Evolutionary conservation across 2,329 filamentous ascomycete species (phyloP), one percentile per base, ranked within the genome.

Genomic region (Geosmithia flava): DNA sequence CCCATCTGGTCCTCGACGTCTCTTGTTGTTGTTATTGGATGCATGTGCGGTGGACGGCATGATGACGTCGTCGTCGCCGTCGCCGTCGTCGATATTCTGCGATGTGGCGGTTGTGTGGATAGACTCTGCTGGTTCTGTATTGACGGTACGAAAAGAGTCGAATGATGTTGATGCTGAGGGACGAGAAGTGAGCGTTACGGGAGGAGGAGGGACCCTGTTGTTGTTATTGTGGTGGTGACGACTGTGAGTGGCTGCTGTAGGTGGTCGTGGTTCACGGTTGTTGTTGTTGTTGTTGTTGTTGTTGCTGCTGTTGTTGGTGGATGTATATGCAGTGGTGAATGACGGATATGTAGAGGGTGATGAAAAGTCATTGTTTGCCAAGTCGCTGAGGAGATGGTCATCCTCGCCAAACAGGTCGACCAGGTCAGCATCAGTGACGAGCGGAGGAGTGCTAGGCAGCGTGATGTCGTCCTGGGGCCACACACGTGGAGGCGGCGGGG

Each of bases 291-390:
- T 11, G 11, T 20, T n/a, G 10, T n/a, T 17, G 19, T 29, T 44
- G 45, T 17, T 30, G 29, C 19, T 16, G 7, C 19, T 27, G 17
- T n/a, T n/a, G 8, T 19, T 23, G 37, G 8, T 23, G 46, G 8
- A 11, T 17, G 17, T 42, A 16, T 17, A 20, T 27, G 17, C 43
- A 23, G 37, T n/a, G 8, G 51, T 53, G 50, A 65, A 60, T 40
- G 58, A 52, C 5, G 62, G 61, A 46, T 66, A 66, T 15, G 53
- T 57, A 19, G 65, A 65, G 20, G 64, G 64, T 2, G 64, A 67
- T 10, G 63, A 66, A 47, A 64, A 63, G 15, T 63, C 56, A 46
- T 50, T 50, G 40, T 59, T 56, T 41, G 54, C 51, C 23, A 67
- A 48, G n/a, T 50, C 53, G 41, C 47, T 47, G 19, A 66, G 51